Evolutionary conservation across 805 yeast genomes (phyloP).

Genomic region (Yarrowia bubula): DNA sequence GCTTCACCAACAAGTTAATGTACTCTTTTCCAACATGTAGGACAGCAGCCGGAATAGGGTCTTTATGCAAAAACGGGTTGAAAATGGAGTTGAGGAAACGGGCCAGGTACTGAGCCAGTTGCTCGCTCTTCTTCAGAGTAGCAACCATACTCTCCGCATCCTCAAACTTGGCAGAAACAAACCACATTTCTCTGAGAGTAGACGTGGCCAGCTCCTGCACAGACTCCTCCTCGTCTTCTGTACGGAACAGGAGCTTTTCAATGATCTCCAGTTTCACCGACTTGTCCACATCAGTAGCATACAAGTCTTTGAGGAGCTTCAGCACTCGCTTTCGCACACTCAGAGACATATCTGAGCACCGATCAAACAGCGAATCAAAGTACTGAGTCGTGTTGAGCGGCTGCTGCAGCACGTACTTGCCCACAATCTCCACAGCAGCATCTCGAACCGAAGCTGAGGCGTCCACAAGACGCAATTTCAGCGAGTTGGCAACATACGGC

Average conservation of each 20-base stretch:
- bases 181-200: constrained; percentile 44
- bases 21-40: neutral
- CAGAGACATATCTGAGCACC: constrained; percentile 57
- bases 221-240: constrained; percentile 69
- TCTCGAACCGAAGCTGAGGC: constrained; percentile 71
- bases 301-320: constrained; percentile 39
- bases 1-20: neutral
- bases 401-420: constrained; percentile 46
- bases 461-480: constrained; percentile 55
- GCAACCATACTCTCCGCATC: neutral
- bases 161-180: constrained; percentile 32
- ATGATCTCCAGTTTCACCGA: constrained; percentile 45
- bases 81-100: constrained; percentile 5
- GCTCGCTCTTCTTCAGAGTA: constrained; percentile 7
- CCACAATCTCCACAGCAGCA: constrained; percentile 68
- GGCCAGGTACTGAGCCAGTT: constrained; percentile 6
- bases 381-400: constrained; percentile 50
- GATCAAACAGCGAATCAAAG: constrained; percentile 49
- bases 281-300: constrained; percentile 20
- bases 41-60: neutral
- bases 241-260: constrained; percentile 51
- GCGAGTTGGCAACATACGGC: constrained; percentile 51
- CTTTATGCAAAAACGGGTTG: constrained; percentile 11
- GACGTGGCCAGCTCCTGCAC: constrained; percentile 46
- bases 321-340: constrained; percentile 64